A percentile compares a stretch with the other conserved stretches of the same genome.
These are phyloP conservation scores for Collybia mongolica DNA, from an alignment of 768 basidiomycete species.

Conservation along the genomic window DNA sequence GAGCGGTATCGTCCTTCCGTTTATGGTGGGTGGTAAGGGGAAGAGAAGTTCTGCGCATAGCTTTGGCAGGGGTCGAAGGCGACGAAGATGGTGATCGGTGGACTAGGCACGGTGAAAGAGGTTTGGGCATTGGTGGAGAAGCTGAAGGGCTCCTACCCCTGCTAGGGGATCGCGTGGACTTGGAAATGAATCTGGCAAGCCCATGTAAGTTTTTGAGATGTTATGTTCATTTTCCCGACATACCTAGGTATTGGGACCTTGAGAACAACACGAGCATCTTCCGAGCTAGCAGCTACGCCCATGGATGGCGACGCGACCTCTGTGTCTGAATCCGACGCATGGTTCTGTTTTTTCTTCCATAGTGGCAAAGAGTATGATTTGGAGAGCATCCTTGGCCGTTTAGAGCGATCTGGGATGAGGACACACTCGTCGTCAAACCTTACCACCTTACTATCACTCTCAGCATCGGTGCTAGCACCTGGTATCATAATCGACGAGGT, in stretches of 20 bases:
- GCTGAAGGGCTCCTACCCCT: constrained; percentile 34
- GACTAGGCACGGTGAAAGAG: constrained; percentile 56
- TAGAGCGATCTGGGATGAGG: constrained; percentile 66
- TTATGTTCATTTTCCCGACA: constrained; percentile 12
- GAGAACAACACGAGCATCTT: constrained; percentile 49
- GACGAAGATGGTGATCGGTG: constrained; percentile 35
- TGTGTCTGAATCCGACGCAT: constrained; percentile 19
- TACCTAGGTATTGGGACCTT: constrained; percentile 65
- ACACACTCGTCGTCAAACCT: constrained; percentile 75
- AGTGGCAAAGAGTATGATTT: constrained; percentile 70
- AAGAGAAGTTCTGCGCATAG: constrained; percentile 22
- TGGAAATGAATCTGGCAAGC: constrained; percentile 39
- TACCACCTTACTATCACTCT: constrained; percentile 37
- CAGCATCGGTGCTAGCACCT: constrained; percentile 4
- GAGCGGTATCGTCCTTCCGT: constrained; percentile 29
- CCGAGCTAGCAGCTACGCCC: constrained; percentile 18
- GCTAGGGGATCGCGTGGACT: constrained; percentile 34
- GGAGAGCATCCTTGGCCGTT: constrained; percentile 51
- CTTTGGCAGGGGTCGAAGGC: constrained; percentile 12
- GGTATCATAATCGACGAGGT: constrained; percentile 10
- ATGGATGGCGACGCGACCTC: constrained; percentile 20
- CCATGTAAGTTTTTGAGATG: neutral
- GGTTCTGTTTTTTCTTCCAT: constrained; percentile 44
- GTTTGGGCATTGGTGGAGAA: constrained; percentile 26
- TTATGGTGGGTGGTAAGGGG: constrained; percentile 31